These are phyloP conservation scores for Suillus americanus DNA, from an alignment of 768 basidiomycete species.

Conservation along the genomic window DNA sequence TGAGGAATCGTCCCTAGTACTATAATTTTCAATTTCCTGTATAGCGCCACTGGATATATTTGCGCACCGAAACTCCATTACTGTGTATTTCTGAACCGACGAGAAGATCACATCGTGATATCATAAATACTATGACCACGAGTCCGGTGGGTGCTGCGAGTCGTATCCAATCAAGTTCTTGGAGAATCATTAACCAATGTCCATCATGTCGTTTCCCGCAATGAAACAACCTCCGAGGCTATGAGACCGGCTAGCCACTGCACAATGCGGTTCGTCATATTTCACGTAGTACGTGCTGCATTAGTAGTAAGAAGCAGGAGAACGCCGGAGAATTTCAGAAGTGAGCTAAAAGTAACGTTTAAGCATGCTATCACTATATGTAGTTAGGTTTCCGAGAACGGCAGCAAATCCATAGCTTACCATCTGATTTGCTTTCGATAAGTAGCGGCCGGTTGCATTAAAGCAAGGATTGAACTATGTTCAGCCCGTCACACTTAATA, in stretches of 20 bases:
- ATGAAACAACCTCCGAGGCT: not conserved
- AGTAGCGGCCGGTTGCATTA: too few species aligned
- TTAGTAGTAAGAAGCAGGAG: not conserved
- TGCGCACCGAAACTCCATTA: not conserved
- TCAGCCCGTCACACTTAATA: too few species aligned
- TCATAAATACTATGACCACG: not conserved
- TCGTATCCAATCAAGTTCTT: not conserved
- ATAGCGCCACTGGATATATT: not conserved
- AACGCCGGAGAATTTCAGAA: not conserved
- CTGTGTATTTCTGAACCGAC: too few species aligned
- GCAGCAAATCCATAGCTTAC: too few species aligned
- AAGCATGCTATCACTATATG: not conserved
- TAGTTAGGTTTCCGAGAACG: not conserved
- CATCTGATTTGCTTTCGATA: not conserved
- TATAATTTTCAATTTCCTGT: not conserved
- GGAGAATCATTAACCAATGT: not conserved
- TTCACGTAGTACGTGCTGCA: not conserved
- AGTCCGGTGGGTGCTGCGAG: not conserved
- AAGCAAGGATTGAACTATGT: too few species aligned
- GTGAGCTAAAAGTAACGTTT: not conserved
- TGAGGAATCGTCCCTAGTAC: not conserved
- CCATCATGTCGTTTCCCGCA: not conserved
- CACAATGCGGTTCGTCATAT: not conserved
- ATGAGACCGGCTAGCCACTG: not conserved
- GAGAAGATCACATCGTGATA: not conserved